Evolutionary conservation across 768 basidiomycete genomes (phyloP), one percentile per base, ranked within the genome.

Genomic region (Terana coerulea): DNA sequence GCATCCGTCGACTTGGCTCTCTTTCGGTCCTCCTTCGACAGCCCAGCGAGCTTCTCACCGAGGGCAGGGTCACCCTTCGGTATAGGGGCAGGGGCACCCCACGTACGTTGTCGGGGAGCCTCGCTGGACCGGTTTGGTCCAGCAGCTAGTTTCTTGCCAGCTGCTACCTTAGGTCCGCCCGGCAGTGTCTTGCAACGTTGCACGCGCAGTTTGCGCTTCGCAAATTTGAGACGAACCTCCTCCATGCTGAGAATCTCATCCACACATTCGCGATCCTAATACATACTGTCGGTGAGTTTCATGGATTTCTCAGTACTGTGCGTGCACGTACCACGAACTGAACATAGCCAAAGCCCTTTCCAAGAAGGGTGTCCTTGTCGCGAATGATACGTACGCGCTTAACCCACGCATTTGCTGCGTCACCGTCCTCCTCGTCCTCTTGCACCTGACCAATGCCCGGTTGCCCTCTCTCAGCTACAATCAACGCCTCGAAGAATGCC

Each of bases 321-420:
- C 25, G 31, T 11, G 42, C 22, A 75, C 86, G 54, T 66, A 95
- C 95, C 50, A 73, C 66, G 56, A 98, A 91, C 59, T 92, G 85
- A 17, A 98, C 84, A 62, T 98, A 97, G 9, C 88, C 92, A 65
- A 98, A 95, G 4, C 95, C 95, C 69, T 95, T 97, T 11, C 95
- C 95, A 12, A 98, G 78, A 59, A 93, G 92, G 1, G 92, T 97
- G 52, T 89, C 91, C 59, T 82, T 83, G 66, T 98, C 95, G 41
- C 91, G 78, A 46, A 97, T 78, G 59, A 97, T 83, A 36, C 95
- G 79, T n/a, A 97, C 92, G 30, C 80, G 81, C 7, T 78, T 81
- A 15, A 95, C 91, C 88, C 88, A 92, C 12, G 75, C 66, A 37
- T 21, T 29, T 6, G 31, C 41, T 6, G 45, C 49, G 14, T 58